Conservation (phyloP, 495 filamentous ascomycete species). For the Daldinia caldariorum region DNA sequence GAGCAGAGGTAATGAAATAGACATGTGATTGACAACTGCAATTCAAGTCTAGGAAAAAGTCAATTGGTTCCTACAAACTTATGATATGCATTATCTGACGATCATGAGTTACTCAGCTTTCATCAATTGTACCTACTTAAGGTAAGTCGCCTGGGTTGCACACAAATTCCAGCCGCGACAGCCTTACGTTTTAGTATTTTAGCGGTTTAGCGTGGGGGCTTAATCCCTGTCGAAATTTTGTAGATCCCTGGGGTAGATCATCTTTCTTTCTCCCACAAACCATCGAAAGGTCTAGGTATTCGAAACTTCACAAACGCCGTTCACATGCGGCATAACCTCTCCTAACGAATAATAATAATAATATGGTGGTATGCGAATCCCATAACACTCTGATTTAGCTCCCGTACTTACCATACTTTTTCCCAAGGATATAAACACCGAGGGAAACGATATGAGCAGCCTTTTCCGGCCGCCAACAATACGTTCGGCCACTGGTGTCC, state of each 20-base stretch:
- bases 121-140: slow-evolving; percentile 1
- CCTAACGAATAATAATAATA: slow-evolving; percentile 9
- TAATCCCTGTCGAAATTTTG: slow-evolving; percentile 37
- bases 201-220: slow-evolving; percentile 5
- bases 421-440: slow-evolving; percentile 20
- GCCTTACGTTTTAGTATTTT: slow-evolving; percentile 25
- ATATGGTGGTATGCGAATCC: slow-evolving; percentile 31
- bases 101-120: not conserved
- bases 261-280: slow-evolving; percentile 24
- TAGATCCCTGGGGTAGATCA: slow-evolving; percentile 8
- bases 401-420: slow-evolving; percentile 1
- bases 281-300: slow-evolving; percentile 5
- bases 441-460: slow-evolving; percentile 51
- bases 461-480: slow-evolving; percentile 82
- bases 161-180: slow-evolving; percentile 9
- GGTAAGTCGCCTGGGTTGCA: slow-evolving; percentile 6
- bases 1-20: not conserved
- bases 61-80: not conserved
- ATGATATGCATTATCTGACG: slow-evolving; percentile 9
- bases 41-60: not conserved
- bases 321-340: not conserved
- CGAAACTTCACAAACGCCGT: slow-evolving; percentile 1
- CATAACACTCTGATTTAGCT: not conserved
- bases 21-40: not conserved
- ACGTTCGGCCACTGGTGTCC: slow-evolving; percentile 67